Base-by-base conservation (phyloP, 2,329 filamentous ascomycete species). In the Phialophora macrospora region DNA sequence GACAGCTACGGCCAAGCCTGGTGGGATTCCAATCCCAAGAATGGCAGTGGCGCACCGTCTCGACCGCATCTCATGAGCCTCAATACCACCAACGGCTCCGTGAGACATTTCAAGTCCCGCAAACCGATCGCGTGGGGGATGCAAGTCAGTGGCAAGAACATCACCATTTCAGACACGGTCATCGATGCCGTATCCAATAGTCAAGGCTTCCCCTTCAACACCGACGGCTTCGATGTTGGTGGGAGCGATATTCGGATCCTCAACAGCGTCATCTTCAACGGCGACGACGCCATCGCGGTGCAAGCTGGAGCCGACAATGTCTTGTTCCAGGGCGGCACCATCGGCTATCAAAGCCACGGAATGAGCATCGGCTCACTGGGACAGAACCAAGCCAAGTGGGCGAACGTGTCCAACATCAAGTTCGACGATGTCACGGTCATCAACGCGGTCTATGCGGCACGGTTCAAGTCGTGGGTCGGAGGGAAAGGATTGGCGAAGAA, bases 41-140 rank as follows among this genome's bases (percentile, higher is more conserved):
- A 78, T 38, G 74, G 74, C 46, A 78, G 78, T 24, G 80, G 80
- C 9, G 73, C 77, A 12, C 70, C 72, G 14, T 75, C 74, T 38
- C 75, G 80, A 5, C 80, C 80, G 9, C 79, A 80, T 66, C 72
- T 81, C 9, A 75, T 80, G 71, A 73, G 72, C 30, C 78, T 79
- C 72, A 75, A 75, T 49, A 75, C 76, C 11, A 76, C 72, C 1
- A 72, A 78, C 61, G 76, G 76, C 4, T 72, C 73, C 20, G 74
- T 81, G 46, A 72, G 75, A 24, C 70, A 80, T 62, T 78, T 78
- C 73, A 80, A 81, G 67, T 78, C 78, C 3, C 73, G 75, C 55
- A 80, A 81, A 69, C 80, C 80, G 7, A 80, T 80, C 63, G 79
- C 77, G 3, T 80, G 79, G 79, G 78, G 77, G 65, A 75, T 80